Evolutionary conservation across 345 rosid genomes (phyloP).

Genomic region (Stellera chamaejasme): DNA sequence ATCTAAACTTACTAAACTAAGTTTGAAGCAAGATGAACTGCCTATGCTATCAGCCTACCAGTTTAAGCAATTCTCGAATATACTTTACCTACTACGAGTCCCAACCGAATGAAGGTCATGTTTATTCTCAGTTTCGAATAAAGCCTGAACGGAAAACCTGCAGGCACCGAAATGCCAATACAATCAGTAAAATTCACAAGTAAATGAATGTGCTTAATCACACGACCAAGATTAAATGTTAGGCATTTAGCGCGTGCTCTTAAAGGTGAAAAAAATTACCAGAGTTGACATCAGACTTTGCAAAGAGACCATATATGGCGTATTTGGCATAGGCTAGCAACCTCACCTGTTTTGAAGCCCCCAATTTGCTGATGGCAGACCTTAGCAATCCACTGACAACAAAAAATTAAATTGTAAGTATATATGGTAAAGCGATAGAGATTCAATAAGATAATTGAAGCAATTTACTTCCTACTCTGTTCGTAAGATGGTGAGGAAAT

Average conservation of each 20-base stretch:
- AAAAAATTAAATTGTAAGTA: constrained; percentile 3
- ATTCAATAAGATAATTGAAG: constrained; percentile 1
- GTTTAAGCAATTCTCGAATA: neutral
- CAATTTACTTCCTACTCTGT: constrained; percentile 49
- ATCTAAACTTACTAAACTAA: too few relatives aligned
- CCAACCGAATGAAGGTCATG: constrained; percentile 36
- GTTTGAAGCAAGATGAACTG: too few relatives aligned
- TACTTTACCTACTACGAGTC: constrained; percentile 47
- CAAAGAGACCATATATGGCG: constrained; percentile 56
- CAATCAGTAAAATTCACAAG: neutral
- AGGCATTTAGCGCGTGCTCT: neutral
- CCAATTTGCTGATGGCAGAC: constrained; percentile 48
- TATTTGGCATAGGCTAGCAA: constrained; percentile 56
- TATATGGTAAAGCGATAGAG: neutral
- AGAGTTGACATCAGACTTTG: constrained; percentile 22
- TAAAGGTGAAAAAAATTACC: constrained; percentile 25
- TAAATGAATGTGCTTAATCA: neutral
- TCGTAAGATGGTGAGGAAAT: constrained; percentile 59
- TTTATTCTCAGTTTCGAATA: constrained; percentile 30
- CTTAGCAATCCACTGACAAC: constrained; percentile 58
- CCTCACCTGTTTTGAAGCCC: constrained; percentile 55
- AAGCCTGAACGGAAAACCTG: constrained; percentile 30
- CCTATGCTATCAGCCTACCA: too few relatives aligned
- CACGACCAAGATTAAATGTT: neutral
- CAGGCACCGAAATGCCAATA: neutral